Conservation (phyloP, 2,329 filamentous ascomycete species). For the Stylonectria norvegica region DNA sequence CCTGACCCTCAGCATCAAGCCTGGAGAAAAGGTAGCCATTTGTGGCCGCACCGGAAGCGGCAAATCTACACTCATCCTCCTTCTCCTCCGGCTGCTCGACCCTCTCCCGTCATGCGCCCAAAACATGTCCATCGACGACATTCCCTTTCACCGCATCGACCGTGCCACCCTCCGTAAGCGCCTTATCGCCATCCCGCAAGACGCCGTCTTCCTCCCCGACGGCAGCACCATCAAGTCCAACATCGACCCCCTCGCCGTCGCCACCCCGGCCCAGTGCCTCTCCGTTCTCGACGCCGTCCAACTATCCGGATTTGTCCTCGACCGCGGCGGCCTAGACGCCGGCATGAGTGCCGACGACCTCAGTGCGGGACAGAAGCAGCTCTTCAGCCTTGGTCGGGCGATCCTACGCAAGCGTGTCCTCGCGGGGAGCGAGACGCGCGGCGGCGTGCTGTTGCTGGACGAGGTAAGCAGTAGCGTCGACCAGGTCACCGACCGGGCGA, state of each 20-base stretch:
- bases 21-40: constrained; percentile 35
- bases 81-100: constrained; percentile 41
- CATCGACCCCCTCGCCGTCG: constrained; percentile 38
- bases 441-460: constrained; percentile 38
- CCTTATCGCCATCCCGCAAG: constrained; percentile 52
- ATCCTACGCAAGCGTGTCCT: constrained; percentile 41
- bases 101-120: constrained; percentile 24
- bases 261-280: constrained; percentile 33
- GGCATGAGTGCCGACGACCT: constrained; percentile 47
- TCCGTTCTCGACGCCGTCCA: constrained; percentile 34
- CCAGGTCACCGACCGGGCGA: constrained; percentile 37
- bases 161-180: constrained; percentile 42
- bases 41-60: constrained; percentile 41
- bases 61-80: constrained; percentile 42
- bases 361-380: constrained; percentile 59
- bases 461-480: constrained; percentile 44
- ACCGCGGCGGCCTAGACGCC: constrained; percentile 33
- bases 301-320: constrained; percentile 31
- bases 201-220: constrained; percentile 49
- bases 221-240: constrained; percentile 40
- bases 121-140: constrained; percentile 43
- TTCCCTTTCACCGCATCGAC: constrained; percentile 36
- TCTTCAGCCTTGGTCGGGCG: constrained; percentile 61
- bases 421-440: constrained; percentile 12
- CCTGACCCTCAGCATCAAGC: constrained; percentile 27